These are phyloP conservation scores for Apiospora koreana DNA, from an alignment of 2,329 filamentous ascomycete genomes.

Conservation along the genomic window DNA sequence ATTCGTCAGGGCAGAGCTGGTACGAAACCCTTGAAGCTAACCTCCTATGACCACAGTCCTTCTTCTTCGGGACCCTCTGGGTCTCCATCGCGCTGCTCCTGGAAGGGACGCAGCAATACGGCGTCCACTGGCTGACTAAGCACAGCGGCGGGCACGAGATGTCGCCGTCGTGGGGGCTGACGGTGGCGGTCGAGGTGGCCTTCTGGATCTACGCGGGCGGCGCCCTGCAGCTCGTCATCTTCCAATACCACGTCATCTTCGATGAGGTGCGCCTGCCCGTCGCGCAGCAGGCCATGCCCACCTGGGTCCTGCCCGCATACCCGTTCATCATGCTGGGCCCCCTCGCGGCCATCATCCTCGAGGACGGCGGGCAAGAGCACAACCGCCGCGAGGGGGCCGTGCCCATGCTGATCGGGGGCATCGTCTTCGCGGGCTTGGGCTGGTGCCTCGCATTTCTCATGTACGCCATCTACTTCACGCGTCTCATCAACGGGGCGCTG, in stretches of 20 bases:
- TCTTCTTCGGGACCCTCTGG: conserved; percentile 59
- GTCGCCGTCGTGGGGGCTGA: conserved; percentile 40
- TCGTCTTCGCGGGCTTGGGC: conserved; percentile 53
- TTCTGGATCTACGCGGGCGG: conserved; percentile 50
- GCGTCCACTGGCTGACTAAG: conserved; percentile 35
- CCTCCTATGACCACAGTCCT: conserved; percentile 27
- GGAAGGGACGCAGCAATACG: conserved; percentile 64
- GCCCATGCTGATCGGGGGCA: conserved; percentile 47
- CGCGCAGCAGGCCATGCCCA: conserved; percentile 45
- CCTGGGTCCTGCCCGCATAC: conserved; percentile 53
- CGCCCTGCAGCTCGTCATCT: conserved; percentile 13
- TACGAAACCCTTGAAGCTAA: background rate
- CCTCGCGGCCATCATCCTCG: conserved; percentile 40
- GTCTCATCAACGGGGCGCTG: conserved; percentile 49
- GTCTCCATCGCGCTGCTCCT: conserved; percentile 64
- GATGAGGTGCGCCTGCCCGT: conserved; percentile 39
- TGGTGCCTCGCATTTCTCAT: conserved; percentile 50
- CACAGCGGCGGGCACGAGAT: background rate
- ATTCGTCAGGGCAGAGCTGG: no score
- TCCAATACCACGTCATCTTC: conserved; percentile 18
- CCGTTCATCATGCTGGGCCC: conserved; percentile 53
- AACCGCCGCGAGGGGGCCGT: conserved; percentile 31
- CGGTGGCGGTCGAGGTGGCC: conserved; percentile 37
- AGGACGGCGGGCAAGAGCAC: background rate
- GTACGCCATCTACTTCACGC: conserved; percentile 51